Conservation (phyloP, 2,329 filamentous ascomycete genomes). For the Aspergillus nomiae region DNA sequence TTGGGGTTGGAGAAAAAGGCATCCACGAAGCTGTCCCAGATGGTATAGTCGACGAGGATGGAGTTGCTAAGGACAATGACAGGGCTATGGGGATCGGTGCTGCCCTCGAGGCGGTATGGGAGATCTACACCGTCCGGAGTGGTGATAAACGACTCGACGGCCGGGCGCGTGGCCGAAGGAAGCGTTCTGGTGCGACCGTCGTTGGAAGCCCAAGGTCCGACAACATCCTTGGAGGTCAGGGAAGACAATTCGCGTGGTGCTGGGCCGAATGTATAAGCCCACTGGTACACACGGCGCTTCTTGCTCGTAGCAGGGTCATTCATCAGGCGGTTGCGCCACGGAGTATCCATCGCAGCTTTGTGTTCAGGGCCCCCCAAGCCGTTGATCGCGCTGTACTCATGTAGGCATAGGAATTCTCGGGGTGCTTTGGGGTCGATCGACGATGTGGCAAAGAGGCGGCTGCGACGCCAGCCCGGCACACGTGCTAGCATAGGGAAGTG, state of each 20-base stretch:
- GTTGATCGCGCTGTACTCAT: conserved; percentile 71
- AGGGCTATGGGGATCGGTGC: conserved; percentile 65
- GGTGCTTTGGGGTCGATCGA: conserved; percentile 59
- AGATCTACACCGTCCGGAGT: conserved; percentile 69
- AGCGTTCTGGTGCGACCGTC: conserved; percentile 60
- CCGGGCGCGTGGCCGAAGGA: conserved; percentile 46
- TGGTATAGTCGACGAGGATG: conserved; percentile 73
- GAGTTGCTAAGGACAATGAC: conserved; percentile 78
- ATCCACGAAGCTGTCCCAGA: conserved; percentile 76
- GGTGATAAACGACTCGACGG: conserved; percentile 68
- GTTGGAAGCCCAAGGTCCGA: conserved; percentile 55
- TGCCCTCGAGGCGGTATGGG: conserved; percentile 76
- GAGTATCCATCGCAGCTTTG: conserved; percentile 63
- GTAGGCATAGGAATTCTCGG: conserved; percentile 65
- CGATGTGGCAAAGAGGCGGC: conserved; percentile 69
- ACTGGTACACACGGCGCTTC: conserved; percentile 63
- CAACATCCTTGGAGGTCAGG: conserved; percentile 51
- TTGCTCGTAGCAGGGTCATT: conserved; percentile 60
- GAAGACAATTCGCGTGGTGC: conserved; percentile 68
- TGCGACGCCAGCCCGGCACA: conserved; percentile 77
- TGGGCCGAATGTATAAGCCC: conserved; percentile 79
- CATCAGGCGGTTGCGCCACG: conserved; percentile 63
- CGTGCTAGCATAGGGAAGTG: conserved; percentile 71
- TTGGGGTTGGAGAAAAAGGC: conserved; percentile 57
- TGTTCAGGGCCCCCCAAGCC: conserved; percentile 67